These are phyloP conservation scores for Gossypium laxum DNA, from an alignment of 441 rosid species.

Conservation along the genomic window DNA sequence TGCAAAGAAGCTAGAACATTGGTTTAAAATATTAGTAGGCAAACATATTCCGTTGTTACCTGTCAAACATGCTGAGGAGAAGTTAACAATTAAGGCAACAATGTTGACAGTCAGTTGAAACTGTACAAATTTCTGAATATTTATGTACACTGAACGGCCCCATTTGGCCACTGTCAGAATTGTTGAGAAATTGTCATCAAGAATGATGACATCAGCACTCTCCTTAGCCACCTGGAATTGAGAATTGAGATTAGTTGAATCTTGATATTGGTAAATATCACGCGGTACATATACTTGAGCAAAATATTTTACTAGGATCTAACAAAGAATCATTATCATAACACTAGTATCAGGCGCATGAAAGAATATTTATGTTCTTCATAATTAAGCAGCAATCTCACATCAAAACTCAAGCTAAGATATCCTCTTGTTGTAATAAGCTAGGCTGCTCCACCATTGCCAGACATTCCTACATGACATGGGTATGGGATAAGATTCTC, in stretches of 20 bases:
- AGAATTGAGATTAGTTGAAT: conserved; percentile 2
- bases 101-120: conserved; percentile 64
- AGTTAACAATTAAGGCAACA: conserved; percentile 62
- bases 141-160: conserved; percentile 72
- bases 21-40: not conserved
- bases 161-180: conserved; percentile 64
- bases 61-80: conserved; percentile 63
- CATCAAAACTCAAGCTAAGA: not conserved
- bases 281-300: not conserved
- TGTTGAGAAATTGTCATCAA: conserved; percentile 64
- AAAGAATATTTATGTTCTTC: not conserved
- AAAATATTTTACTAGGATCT: not conserved
- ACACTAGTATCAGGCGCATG: not conserved
- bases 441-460: too few species aligned
- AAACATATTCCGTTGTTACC: conserved; percentile 32
- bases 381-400: not conserved
- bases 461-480: too few species aligned
- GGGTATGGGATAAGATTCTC: not conserved
- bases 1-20: not conserved
- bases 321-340: not conserved
- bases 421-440: not conserved
- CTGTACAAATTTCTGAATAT: conserved; percentile 63
- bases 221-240: conserved; percentile 65
- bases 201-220: conserved; percentile 65
- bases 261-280: not conserved